These are phyloP conservation scores for Chrysoporthe cubensis DNA, from an alignment of 2,329 filamentous ascomycete genomes.

Conservation along the genomic window DNA sequence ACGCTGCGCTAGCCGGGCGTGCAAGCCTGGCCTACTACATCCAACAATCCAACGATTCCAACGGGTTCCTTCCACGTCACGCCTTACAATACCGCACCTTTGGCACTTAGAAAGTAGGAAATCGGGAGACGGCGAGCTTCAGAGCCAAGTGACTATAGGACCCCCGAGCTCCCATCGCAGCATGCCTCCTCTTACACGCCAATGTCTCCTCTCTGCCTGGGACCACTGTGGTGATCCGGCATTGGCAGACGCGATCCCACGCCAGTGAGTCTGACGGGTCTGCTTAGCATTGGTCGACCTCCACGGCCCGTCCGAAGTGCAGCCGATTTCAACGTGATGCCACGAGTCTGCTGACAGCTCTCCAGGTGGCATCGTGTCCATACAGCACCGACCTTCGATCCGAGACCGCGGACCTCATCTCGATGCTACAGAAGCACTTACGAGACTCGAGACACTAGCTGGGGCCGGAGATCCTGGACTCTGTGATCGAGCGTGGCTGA, in stretches of 20 bases:
- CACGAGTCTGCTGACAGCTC: neutral
- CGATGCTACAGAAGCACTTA: neutral
- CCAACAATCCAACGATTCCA: neutral
- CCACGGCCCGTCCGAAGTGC: neutral
- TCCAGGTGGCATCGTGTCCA: neutral
- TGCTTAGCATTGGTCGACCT: slow-evolving; percentile 13
- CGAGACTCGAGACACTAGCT: neutral
- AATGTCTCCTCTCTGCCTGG: neutral
- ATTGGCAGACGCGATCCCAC: neutral
- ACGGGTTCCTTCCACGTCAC: neutral
- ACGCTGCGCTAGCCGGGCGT: neutral
- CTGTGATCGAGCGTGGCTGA: neutral
- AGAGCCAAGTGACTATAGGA: neutral
- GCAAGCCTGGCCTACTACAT: neutral
- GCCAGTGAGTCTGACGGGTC: neutral
- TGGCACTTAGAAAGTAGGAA: neutral
- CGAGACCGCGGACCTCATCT: neutral
- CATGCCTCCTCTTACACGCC: neutral
- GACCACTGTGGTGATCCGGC: neutral
- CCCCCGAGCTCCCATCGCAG: neutral
- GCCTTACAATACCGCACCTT: neutral
- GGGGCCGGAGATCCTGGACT: neutral
- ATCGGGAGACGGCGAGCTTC: neutral
- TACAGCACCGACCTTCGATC: neutral
- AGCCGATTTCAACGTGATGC: neutral